Conservation (phyloP, 805 yeast species). For the Wickerhamiella galacta region DNA sequence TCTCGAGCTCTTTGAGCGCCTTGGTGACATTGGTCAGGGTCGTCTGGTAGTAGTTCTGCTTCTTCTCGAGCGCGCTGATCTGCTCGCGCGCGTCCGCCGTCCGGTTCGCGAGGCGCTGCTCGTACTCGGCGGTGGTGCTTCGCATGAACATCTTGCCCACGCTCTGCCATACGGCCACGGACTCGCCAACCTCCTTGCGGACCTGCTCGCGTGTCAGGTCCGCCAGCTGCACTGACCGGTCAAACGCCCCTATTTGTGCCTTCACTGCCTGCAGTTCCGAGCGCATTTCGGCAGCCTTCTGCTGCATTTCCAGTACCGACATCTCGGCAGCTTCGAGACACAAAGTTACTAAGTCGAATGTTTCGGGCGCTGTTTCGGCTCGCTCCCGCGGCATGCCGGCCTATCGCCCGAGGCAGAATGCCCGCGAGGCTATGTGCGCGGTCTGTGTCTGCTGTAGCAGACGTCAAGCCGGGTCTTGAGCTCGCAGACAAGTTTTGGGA, state of each 20-base stretch:
- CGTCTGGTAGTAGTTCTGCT: constrained; percentile 54
- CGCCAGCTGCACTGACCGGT: constrained; percentile 36
- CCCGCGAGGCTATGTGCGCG: too few relatives aligned
- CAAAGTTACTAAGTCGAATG: too few relatives aligned
- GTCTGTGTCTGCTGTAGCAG: neutral
- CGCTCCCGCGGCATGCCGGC: too few relatives aligned
- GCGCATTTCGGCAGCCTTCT: constrained; percentile 40
- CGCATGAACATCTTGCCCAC: constrained; percentile 50
- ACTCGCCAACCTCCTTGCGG: constrained; percentile 25
- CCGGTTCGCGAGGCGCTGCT: constrained; percentile 33
- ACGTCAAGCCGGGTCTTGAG: neutral
- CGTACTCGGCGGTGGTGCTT: constrained; percentile 31
- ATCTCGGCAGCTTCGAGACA: too few relatives aligned
- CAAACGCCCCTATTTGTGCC: constrained; percentile 32
- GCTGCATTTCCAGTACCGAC: constrained; percentile 41
- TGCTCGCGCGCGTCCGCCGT: constrained; percentile 40
- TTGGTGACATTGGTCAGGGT: constrained; percentile 60
- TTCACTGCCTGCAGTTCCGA: constrained; percentile 42
- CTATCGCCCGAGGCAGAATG: too few relatives aligned
- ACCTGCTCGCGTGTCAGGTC: constrained; percentile 43
- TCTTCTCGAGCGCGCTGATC: constrained; percentile 43
- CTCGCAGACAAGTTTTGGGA: constrained; percentile 57
- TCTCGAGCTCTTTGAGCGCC: constrained; percentile 33
- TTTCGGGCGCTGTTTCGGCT: too few relatives aligned
- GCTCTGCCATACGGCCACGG: constrained; percentile 60